Evolutionary conservation across 2,329 filamentous ascomycete species (phyloP), one percentile per base, ranked within the genome.

Genomic region (Aureobasidium sp.): DNA sequence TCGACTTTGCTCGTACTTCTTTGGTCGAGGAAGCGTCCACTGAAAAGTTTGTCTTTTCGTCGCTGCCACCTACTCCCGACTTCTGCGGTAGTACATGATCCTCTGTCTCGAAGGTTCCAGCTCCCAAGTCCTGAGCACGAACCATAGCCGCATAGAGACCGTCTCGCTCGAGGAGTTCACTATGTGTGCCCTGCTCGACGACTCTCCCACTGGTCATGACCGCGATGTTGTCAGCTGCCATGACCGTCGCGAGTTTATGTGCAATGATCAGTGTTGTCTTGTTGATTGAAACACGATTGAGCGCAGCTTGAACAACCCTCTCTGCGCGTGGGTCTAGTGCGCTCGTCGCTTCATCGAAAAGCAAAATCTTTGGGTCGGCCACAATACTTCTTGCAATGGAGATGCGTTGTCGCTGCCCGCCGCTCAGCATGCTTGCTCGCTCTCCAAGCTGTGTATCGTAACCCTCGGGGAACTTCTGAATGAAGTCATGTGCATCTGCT

Each of bases 51-150:
- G 29, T 11, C 31, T 45, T 36, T 12, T 31, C 34, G 7, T 15
- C 14, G 39, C n/a, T 65, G 22, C n/a, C 22, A 9, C 3, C 9
- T n/a, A 20, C 27, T 14, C n/a, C 29, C 34, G 27, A 15, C 29
- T 48, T 49, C 31, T 15, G 25, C 7, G 11, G 8, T 36, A 25
- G 31, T 5, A 41, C 22, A 7, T 52, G 7, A 3, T 2, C 6
- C 4, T 52, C 44, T 34, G n/a, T 52, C 9, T 37, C 59, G 2
- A 15, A 2, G 15, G 39, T 15, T 6, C 9, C 39, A 20, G 62
- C 64, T 25, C 74, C 76, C 5, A 82, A 74, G 64, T 80, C 76
- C 68, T 82, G 80, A 17, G 78, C 75, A 22, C 70, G 71, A 3
- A 83, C 79, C 37, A 81, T 70, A 2, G 69, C 69, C 3, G 75